Base-by-base conservation (phyloP, 2,329 filamentous ascomycete species). In the Rutstroemia sp. region DNA sequence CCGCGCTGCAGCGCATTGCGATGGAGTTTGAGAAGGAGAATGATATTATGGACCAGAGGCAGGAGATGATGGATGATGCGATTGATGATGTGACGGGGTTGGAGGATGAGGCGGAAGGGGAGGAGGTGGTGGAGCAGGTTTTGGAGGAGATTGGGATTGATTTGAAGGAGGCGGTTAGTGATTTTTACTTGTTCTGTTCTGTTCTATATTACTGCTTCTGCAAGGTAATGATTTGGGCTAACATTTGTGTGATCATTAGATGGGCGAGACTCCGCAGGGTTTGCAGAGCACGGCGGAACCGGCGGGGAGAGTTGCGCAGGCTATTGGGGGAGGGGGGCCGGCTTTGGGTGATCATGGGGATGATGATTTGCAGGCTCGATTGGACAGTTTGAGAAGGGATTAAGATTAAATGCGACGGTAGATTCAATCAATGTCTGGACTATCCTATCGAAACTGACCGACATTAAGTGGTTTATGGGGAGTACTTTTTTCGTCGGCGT, bases 11-110 rank as follows among this genome's bases (percentile, higher is more conserved):
- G 72, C 85, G 92, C 57, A 99, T 99, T 70, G 92, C 94, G 19
- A 96, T 96, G 92, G 94, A 99, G 69, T 99, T 99, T 67, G 94
- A 99, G 75, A 87, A 90, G 67, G 94, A 99, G 73, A 99, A 97
- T 74, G 94, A 97, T 68, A 92, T 99, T 58, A 99, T 99, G 94
- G 94, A 99, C 66, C 91, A 97, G 74, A 83, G 94, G 62, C 92
- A 97, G 72, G 94, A 97, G 73, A 96, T 99, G 89, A 97, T 99
- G 94, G 92, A 97, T 70, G 94, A 97, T 72, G 92, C 91, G 19
- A 94, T 99, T 59, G 94, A 99, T 70, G 94, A 99, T 71, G 92
- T 92, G 50, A 96, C 94, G 66, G 94, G 95, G 23, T 78, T 95
- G 39, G 83, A 82, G 16, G 85, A 95, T 59, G 94, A 99, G 69